Conservation (phyloP, 2,329 filamentous ascomycete species). For the Myriangium duriaei region DNA sequence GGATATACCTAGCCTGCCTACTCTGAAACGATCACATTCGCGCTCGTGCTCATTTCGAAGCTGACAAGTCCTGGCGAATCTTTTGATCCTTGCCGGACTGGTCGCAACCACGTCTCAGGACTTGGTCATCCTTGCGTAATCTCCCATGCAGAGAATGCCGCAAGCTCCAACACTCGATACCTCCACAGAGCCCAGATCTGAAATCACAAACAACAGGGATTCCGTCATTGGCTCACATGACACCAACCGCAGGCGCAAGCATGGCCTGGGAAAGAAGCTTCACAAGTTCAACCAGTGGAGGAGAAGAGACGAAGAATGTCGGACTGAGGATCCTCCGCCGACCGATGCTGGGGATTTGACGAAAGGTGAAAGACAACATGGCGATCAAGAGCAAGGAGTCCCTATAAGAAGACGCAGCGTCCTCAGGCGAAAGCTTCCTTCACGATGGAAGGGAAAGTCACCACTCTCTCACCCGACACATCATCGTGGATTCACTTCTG, state of each 20-base stretch:
- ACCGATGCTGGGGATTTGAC: background rate
- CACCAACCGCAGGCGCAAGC: background rate
- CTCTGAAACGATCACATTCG: no score
- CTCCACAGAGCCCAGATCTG: constrained; percentile 1
- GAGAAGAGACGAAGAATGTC: constrained; percentile 5
- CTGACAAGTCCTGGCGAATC: no score
- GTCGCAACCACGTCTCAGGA: no score
- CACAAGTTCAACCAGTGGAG: constrained; percentile 1
- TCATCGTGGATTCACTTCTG: constrained; percentile 4
- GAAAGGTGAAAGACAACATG: background rate
- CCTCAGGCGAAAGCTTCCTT: constrained; percentile 4
- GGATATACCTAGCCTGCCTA: no score
- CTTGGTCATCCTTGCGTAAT: no score
- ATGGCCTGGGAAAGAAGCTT: background rate
- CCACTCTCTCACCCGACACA: background rate
- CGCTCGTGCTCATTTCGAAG: no score
- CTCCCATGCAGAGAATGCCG: constrained; percentile 9
- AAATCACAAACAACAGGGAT: background rate
- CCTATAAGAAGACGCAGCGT: constrained; percentile 3
- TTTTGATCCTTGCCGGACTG: no score
- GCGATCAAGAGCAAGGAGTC: background rate
- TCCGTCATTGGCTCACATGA: background rate
- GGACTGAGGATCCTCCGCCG: background rate
- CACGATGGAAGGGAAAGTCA: constrained; percentile 4
- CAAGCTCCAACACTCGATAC: constrained; percentile 2